Base-by-base conservation (phyloP, 805 yeast genomes). In the Hemisphaericaspora nanyangensis region DNA sequence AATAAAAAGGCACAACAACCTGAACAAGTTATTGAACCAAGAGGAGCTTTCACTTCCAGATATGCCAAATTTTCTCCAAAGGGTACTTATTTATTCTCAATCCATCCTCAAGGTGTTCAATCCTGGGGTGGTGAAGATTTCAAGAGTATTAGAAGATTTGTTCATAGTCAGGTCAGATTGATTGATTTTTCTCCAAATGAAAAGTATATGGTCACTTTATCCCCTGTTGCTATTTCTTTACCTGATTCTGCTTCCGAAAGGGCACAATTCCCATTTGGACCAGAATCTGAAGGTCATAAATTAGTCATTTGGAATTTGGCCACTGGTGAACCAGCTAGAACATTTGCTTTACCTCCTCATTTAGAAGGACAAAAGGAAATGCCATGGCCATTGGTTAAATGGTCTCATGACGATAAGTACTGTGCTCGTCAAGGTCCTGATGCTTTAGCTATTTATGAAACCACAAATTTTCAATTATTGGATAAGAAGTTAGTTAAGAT, bases 361-460 rank as follows among this genome's bases (percentile, higher is more conserved):
- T 69, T 82, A 57, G 82, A 80, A 56, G 68, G 73, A 29, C 74
- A 76, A 76, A 65, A 79, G 76, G 66, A 79, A 74, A 77, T 81
- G 80, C 80, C 84, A 45, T 93, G 99, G 99, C 99, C 99, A 35
- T 78, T 91, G 55, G 82, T 93, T 61, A 89, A 89, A 68, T 93
- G 98, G 98, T 87, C 97, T 32, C 74, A 69, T 54, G 95, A 93
- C 66, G 95, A 87, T 65, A 81, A 79, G 63, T 93, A 81, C 72
- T 86, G 95, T 69, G 98, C 96, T 39, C 84, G 99, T 70, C 78
- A 87, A 65, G 91, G 93, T 37, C 96, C 95, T 39, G 93, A 86
- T 46, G 95, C 95, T 26, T 72, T 93, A 50, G 90, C 95, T 35
- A 78, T 93, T 49, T 95, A 91, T 63, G 97, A 91, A 54, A 72